A percentile compares a stretch with the other conserved stretches of the same genome.
Conservation (phyloP, 2,329 filamentous ascomycete genomes). For the Scedosporium dehoogii region DNA sequence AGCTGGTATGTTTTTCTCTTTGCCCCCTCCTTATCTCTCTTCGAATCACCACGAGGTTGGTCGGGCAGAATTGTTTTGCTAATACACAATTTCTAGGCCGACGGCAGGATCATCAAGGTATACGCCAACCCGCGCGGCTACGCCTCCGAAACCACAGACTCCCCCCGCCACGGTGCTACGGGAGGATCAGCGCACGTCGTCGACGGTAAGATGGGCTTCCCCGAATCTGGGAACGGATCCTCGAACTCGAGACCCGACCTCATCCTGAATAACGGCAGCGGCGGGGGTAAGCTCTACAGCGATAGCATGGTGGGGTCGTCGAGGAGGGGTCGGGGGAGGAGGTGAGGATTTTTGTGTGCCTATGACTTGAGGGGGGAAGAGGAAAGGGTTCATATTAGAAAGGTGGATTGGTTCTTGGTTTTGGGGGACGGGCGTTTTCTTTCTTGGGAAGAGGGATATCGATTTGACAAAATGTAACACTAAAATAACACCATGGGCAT, state of each 20-base stretch:
- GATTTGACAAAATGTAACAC: too few relatives aligned
- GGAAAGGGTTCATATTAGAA: not conserved
- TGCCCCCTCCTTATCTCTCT: not conserved
- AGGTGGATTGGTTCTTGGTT: not conserved
- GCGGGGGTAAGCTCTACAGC: conserved; percentile 36
- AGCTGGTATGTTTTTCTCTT: conserved; percentile 47
- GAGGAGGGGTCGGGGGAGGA: conserved; percentile 12
- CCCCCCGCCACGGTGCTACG: conserved; percentile 12
- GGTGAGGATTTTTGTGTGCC: not conserved
- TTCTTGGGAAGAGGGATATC: too few relatives aligned
- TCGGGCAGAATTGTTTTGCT: not conserved
- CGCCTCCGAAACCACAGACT: conserved; percentile 15
- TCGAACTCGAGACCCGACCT: conserved; percentile 14
- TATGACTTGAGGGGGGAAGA: not conserved
- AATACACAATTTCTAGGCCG: conserved; percentile 40
- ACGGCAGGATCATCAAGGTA: conserved; percentile 63
- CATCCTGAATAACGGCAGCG: not conserved
- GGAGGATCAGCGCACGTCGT: conserved; percentile 29
- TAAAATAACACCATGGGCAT: too few relatives aligned
- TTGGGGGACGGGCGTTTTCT: too few relatives aligned
- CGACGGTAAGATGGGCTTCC: conserved; percentile 45
- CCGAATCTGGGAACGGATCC: conserved; percentile 32
- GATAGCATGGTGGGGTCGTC: conserved; percentile 29
- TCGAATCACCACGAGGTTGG: not conserved
- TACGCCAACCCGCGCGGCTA: conserved; percentile 52